Conservation (phyloP, 768 basidiomycete genomes). For the Tricholoma saponaceum region DNA sequence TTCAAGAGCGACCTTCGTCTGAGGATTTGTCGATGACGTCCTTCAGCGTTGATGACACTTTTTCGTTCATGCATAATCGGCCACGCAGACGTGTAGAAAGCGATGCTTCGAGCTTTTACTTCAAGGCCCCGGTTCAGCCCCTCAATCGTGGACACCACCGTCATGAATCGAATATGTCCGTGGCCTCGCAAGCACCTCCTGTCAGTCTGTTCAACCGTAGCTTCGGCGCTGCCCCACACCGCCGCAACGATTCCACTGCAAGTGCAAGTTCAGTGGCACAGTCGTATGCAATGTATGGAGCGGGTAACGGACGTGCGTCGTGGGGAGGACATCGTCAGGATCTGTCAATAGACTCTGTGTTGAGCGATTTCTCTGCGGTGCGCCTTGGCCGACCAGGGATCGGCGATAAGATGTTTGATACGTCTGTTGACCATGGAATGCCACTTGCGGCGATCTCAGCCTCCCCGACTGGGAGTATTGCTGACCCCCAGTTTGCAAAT, state of each 20-base stretch:
- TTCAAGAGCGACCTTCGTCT: constrained; percentile 51
- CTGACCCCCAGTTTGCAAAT: constrained; percentile 22
- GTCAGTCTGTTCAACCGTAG: constrained; percentile 71
- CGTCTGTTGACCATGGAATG: constrained; percentile 41
- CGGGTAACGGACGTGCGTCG: constrained; percentile 48
- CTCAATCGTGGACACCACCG: constrained; percentile 50
- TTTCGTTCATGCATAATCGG: constrained; percentile 49
- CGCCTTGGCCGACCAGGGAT: constrained; percentile 67
- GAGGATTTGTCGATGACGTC: constrained; percentile 57
- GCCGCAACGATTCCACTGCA: constrained; percentile 54
- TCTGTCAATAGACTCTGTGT: constrained; percentile 33
- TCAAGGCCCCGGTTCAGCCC: constrained; percentile 39
- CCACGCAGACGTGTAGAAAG: constrained; percentile 59
- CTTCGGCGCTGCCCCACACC: constrained; percentile 34
- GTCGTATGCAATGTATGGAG: constrained; percentile 51
- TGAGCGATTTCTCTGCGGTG: constrained; percentile 57
- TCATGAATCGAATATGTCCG: constrained; percentile 59
- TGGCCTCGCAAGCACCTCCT: constrained; percentile 56
- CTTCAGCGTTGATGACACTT: constrained; percentile 66
- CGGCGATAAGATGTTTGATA: constrained; percentile 88
- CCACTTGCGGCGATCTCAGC: constrained; percentile 62
- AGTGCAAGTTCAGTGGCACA: constrained; percentile 57
- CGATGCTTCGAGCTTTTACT: constrained; percentile 77
- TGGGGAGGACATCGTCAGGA: constrained; percentile 60
- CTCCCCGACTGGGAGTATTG: constrained; percentile 50